phyloP scores from a whole-genome alignment of 2,329 filamentous ascomycete species.

The Pestalotiopsis sp. region DNA sequence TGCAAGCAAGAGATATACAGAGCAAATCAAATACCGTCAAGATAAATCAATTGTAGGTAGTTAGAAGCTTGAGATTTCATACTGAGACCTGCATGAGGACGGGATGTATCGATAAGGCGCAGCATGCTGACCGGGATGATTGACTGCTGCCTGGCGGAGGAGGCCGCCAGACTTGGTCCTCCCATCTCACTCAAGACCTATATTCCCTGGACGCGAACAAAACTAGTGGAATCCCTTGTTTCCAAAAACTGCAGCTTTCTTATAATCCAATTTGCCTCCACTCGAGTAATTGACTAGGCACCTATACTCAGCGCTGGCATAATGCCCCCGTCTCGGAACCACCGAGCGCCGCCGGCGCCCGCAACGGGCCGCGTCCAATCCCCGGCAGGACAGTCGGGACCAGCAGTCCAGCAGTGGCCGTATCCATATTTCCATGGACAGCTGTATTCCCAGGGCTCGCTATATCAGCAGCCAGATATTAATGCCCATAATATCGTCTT shows the following conservation, averaged over 20 bases:
- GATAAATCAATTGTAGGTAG: no score
- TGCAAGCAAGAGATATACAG: no score
- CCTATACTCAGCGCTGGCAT: background rate
- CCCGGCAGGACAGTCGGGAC: background rate
- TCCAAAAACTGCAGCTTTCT: background rate
- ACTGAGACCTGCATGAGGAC: no score
- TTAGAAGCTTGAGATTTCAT: no score
- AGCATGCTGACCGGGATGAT: background rate
- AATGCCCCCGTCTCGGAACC: background rate
- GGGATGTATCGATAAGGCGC: no score
- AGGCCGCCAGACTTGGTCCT: background rate
- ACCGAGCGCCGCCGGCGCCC: background rate
- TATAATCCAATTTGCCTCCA: background rate
- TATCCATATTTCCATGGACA: background rate
- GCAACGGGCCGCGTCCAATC: background rate
- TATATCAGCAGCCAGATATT: background rate
- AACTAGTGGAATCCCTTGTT: background rate
- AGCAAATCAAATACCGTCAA: no score
- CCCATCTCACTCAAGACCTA: background rate
- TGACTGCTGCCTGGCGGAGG: background rate
- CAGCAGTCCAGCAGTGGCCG: background rate
- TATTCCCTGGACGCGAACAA: background rate
- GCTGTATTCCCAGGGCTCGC: background rate
- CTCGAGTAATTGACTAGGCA: background rate
- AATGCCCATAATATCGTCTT: background rate